phyloP scores from a whole-genome alignment of 805 yeast species.

The Komagataella kurtzmanii region DNA sequence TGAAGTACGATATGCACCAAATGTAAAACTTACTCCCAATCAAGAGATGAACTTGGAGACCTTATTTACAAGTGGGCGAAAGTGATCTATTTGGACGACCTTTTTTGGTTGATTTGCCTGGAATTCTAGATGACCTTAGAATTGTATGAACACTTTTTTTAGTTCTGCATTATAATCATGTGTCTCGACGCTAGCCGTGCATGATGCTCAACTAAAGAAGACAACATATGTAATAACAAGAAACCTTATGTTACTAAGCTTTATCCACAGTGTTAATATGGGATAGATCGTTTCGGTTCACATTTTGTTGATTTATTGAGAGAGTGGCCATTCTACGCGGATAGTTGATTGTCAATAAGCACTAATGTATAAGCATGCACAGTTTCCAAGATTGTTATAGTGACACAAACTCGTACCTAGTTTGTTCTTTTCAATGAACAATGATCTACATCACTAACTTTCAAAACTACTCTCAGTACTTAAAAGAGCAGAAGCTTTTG shows the following conservation, averaged over 20 bases:
- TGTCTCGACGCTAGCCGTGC: background rate
- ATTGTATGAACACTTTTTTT: too few species aligned
- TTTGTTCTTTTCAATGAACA: background rate
- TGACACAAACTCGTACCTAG: background rate
- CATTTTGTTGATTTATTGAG: too few species aligned
- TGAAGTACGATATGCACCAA: background rate
- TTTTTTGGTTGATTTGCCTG: too few species aligned
- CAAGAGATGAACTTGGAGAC: too few species aligned
- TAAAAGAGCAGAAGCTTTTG: background rate
- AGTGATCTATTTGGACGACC: too few species aligned
- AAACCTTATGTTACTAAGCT: background rate
- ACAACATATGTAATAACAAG: background rate
- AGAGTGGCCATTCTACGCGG: background rate
- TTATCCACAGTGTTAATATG: background rate
- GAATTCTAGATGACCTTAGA: too few species aligned
- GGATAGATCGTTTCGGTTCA: too few species aligned
- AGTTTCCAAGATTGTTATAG: background rate
- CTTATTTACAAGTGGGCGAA: too few species aligned
- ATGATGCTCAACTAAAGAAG: background rate
- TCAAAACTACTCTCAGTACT: background rate
- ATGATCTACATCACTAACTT: background rate
- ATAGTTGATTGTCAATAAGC: background rate
- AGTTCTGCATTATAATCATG: background rate
- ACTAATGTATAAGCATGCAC: background rate
- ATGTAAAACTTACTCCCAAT: background rate